Percentiles rank a stretch among this genome's conserved stretches.
These are phyloP conservation scores for Xanthoceras sorbifolium DNA, from an alignment of 345 rosid species.

Conservation along the genomic window DNA sequence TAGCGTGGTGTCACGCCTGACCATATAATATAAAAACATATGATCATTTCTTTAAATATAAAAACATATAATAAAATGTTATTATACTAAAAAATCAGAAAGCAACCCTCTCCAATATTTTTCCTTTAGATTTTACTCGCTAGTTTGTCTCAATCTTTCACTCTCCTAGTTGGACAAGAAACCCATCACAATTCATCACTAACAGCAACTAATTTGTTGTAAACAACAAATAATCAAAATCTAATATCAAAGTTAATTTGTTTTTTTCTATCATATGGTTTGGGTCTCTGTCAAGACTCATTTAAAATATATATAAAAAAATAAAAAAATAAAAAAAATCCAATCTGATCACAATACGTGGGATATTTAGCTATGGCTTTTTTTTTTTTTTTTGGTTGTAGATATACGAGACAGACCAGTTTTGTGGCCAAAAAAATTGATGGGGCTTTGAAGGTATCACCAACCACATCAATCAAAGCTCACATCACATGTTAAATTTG, in stretches of 20 bases:
- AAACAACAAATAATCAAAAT: too few relatives aligned
- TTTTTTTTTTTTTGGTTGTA: neutral
- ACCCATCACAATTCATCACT: neutral
- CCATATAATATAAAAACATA: neutral
- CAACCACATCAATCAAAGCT: neutral
- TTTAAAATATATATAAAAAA: too few relatives aligned
- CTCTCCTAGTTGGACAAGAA: constrained; percentile 25
- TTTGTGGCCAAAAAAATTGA: neutral
- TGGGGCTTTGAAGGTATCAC: neutral
- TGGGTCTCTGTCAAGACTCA: neutral
- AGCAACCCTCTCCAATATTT: constrained; percentile 6
- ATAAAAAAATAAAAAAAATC: neutral
- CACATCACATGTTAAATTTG: neutral
- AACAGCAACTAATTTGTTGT: neutral
- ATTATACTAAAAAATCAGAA: neutral
- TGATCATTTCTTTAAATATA: neutral
- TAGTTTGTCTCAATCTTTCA: constrained; percentile 19
- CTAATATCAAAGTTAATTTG: neutral
- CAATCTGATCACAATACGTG: neutral
- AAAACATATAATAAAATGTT: neutral
- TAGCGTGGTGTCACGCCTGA: neutral
- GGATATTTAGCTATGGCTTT: neutral
- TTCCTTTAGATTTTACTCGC: too few relatives aligned
- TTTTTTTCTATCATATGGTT: neutral
- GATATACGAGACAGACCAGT: neutral